Evolutionary conservation across 2,329 filamentous ascomycete species (phyloP), one percentile per base, ranked within the genome.

Genomic region (Pseudogymnoascus sp.): DNA sequence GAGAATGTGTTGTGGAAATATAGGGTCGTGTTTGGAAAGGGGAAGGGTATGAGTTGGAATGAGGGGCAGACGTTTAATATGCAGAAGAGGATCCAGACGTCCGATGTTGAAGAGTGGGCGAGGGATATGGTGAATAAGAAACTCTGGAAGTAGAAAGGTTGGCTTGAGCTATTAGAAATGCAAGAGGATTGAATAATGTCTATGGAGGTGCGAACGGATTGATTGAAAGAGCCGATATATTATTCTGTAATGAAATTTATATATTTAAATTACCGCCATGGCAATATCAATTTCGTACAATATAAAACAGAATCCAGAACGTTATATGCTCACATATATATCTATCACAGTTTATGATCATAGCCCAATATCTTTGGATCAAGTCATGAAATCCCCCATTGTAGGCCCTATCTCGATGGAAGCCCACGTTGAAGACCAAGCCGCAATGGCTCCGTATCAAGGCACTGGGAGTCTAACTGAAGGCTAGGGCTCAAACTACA

Each of bases 31-130:
- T 89, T 89, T 76, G 84, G 80, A 1, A 75, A 80, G 62, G 83
- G 83, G 0, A 75, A 72, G 6, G 87, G 86, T 0, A 80, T 88
- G 4, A 79, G 78, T 40, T 89, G 87, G 87, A 78, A 80, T 6
- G 74, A 77, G 69, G 71, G 76, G 8, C 69, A 69, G 65, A 87
- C 83, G 6, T 77, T 84, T 65, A 88, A 88, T 71, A 65, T 68
- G 2, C 68, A 79, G 70, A 73, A 79, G 38, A 78, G 77, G 0
- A 80, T 87, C 25, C 59, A 71, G 1, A 72, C 81, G 67, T 75
- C 72, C 61, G 74, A 75, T 64, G 73, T 84, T 0, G 75, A 75
- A 64, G 73, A 68, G 8, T 84, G 63, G 61, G 58, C 62, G 9
- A 21, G 61, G 35, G 41, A 61, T 31, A 31, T 31, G 25, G 45